Base-by-base conservation (phyloP, 2,329 filamentous ascomycete species). In the Aspergillus intermedius region DNA sequence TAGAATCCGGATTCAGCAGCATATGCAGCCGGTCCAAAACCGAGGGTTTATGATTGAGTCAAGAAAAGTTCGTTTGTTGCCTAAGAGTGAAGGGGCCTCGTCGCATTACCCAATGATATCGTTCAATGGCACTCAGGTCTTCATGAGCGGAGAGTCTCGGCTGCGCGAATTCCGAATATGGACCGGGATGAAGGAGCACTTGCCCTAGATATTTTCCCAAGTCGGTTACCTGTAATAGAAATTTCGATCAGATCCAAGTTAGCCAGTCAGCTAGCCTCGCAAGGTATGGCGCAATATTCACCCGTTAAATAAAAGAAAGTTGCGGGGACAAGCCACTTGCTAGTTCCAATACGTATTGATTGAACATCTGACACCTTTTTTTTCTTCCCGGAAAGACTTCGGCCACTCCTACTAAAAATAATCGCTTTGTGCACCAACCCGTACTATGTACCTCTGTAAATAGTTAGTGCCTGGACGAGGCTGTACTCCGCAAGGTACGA, bases 41-140 rank as follows among this genome's bases (percentile, higher is more conserved):
- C n/a, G 34, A 35, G 13, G 34, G 34, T 17, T 35, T 30, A 30
- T 30, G 34, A 7, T 19, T 17, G n/a, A 19, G 8, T 40, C 15
- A 21, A 21, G 12, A 12, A 19, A 21, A 21, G 37, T 12, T 40
- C 17, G 37, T 40, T 40, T 40, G 37, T 40, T 17, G 17, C 17
- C 17, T 48, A 25, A 46, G 46, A 47, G 46, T 46, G 28, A 32
- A 34, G 45, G 45, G 48, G 42, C 43, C 32, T 51, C 42, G 25
- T 42, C 37, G 46, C 45, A 45, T 15, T 47, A 39, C 19, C 49
- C 46, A 52, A 42, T 49, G 15, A 30, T 19, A 30, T 48, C 4
- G 23, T 12, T 25, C 21, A n/a, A 35, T n/a, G 8, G n/a, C 32
- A 42, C 25, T 12, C 35, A 35, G 15, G 25, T 28, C 22, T 17